Evolutionary conservation across 257 asterid genomes (phyloP), one percentile per base, ranked within the genome.

Genomic region (Solanum chmielewskii): DNA sequence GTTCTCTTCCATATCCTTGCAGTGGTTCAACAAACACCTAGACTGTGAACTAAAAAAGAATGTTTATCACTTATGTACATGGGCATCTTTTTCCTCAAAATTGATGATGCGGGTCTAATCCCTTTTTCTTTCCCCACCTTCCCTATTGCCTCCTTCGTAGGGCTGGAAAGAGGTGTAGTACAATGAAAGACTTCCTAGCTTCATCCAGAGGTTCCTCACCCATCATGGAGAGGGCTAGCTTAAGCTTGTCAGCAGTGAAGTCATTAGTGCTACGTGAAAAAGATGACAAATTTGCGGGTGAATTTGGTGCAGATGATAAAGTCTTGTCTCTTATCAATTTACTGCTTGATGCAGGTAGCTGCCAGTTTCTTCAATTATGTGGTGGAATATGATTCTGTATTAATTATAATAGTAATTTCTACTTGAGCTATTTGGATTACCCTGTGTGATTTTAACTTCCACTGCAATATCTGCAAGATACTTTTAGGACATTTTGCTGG

Each of bases 181-280:
- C 99, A 90, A 93, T 96, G 95, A 97, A 90, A 89, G 99, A 95
- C 86, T 94, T 97, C 88, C 93, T 92, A 85, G 93, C 92, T 59
- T 93, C 99, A 88, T 96, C 99, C 86, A 93, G 90, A 89, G 94
- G 88, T 49, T 94, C 99, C 88, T 97, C 99, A 77, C 99, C 99
- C 86, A 94, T 97, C 86, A 93, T 96, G 88, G 98, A 97, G 92
- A 94, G 94, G 91, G 99, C 98, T 89, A 94, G 98, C 92, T 89
- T 93, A 87, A 89, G 99, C 92, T 90, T 97, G 89, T 94, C 99
- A 82, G 98, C 98, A 7, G 88, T 97, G 96, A 97, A 97, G 91
- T 96, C 98, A 13, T 87, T 97, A 76, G 94, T 97, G 86, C 93
- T 97, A 87, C 98, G 98, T 87, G 98, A 96, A 89, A 96, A 94